Evolutionary conservation across 768 basidiomycete genomes (phyloP).

Genomic region (Tylopilus balloui): DNA sequence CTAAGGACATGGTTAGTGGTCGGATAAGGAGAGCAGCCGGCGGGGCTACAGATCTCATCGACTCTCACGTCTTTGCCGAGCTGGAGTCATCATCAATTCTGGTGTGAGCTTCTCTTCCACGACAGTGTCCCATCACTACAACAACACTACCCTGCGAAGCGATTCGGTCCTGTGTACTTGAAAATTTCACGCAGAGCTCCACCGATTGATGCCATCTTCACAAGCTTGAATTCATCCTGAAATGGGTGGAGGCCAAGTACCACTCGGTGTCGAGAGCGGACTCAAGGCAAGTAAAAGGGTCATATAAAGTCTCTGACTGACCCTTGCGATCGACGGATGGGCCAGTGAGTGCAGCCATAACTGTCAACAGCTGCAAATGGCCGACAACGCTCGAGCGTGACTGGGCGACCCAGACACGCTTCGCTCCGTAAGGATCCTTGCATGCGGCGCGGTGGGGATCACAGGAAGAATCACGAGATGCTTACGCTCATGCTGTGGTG

Average conservation of each 20-base stretch:
- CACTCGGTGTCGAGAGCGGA: too few species aligned
- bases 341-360: neutral
- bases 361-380: neutral
- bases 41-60: neutral
- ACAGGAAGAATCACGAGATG: neutral
- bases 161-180: too few species aligned
- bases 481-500: neutral
- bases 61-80: slow-evolving; percentile 2
- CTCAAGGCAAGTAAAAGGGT: neutral
- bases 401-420: too few species aligned
- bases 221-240: too few species aligned
- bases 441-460: too few species aligned
- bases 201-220: neutral
- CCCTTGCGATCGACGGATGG: neutral
- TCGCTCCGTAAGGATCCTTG: too few species aligned
- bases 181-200: neutral
- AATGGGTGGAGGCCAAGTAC: neutral
- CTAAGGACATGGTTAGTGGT: slow-evolving; percentile 18
- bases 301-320: neutral
- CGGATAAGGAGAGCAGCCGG: neutral
- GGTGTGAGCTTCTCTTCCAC: neutral
- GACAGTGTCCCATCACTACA: neutral
- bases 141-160: too few species aligned
- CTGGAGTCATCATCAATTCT: neutral
- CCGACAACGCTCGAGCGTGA: too few species aligned